phyloP scores from a whole-genome alignment of 2,329 filamentous ascomycete genomes.

The Grosmannia clavigera region DNA sequence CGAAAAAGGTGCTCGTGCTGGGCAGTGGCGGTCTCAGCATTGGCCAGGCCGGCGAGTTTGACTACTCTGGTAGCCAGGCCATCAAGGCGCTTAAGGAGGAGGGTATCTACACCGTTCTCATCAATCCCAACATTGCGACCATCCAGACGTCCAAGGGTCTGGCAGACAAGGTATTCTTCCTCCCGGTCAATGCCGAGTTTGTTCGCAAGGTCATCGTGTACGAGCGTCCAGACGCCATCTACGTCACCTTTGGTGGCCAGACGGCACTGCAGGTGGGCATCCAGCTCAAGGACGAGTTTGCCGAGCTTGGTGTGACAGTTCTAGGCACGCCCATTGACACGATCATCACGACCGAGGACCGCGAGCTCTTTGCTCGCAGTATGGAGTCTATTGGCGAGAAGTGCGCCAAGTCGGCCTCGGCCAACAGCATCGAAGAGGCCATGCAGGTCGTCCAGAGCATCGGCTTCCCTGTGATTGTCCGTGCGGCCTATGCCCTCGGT shows the following conservation, averaged over 20 bases:
- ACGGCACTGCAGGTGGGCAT: constrained; percentile 96
- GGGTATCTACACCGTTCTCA: constrained; percentile 93
- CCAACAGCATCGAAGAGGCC: constrained; percentile 77
- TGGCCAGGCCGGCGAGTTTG: constrained; percentile 95
- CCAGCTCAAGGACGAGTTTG: constrained; percentile 94
- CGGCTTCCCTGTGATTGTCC: constrained; percentile 92
- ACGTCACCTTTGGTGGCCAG: constrained; percentile 94
- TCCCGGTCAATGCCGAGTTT: constrained; percentile 92
- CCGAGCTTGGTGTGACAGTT: constrained; percentile 81
- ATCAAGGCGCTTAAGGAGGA: constrained; percentile 98
- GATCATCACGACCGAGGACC: constrained; percentile 96
- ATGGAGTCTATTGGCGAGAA: constrained; percentile 99
- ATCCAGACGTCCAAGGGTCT: constrained; percentile 97
- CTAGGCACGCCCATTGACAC: constrained; percentile 94
- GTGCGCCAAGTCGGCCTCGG: constrained; percentile 93
- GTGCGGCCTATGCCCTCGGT: constrained; percentile 90
- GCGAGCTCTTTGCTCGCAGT: constrained; percentile 91
- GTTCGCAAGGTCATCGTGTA: constrained; percentile 95
- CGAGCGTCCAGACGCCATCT: constrained; percentile 91
- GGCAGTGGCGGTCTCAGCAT: constrained; percentile 94
- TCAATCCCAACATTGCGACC: constrained; percentile 98
- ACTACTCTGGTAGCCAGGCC: constrained; percentile 95
- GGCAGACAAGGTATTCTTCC: constrained; percentile 97
- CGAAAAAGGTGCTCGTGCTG: constrained; percentile 90
- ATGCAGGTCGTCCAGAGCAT: constrained; percentile 81